These are phyloP conservation scores for Scutellaria galericulata DNA, from an alignment of 257 asterid genomes.

Conservation along the genomic window DNA sequence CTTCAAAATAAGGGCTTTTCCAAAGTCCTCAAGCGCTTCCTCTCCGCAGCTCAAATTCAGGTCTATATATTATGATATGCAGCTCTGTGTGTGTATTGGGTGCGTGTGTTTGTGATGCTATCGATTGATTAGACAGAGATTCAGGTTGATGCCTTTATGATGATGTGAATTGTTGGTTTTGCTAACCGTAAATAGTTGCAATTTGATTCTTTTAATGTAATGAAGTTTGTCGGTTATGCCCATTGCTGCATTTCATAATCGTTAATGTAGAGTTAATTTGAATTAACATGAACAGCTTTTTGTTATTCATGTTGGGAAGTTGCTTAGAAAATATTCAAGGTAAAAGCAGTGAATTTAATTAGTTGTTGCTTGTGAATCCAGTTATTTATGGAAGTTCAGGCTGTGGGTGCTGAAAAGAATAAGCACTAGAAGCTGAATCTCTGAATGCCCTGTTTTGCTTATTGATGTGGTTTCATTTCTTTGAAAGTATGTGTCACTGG, in stretches of 20 bases:
- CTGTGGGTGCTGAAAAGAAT: not conserved
- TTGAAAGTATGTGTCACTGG: not conserved
- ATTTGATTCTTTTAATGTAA: not conserved
- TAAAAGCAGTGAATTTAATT: constrained; percentile 19
- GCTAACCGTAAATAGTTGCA: not conserved
- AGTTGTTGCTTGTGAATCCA: not conserved
- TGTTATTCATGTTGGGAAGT: not conserved
- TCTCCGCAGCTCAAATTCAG: constrained; percentile 55
- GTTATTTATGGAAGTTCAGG: not conserved
- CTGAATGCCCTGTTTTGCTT: not conserved
- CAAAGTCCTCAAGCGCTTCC: constrained; percentile 59
- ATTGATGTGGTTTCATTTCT: constrained; percentile 14
- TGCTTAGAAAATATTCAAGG: not conserved
- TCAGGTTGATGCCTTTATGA: not conserved
- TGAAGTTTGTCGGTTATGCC: not conserved
- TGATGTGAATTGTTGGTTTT: not conserved
- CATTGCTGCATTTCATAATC: not conserved
- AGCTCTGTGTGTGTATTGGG: not conserved
- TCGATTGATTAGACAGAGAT: not conserved
- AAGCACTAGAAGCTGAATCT: not conserved
- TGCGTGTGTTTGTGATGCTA: constrained; percentile 6
- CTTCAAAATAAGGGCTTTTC: constrained; percentile 51
- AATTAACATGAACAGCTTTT: not conserved
- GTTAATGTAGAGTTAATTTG: not conserved
- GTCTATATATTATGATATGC: constrained; percentile 21